A percentile compares a stretch with the other conserved stretches of the same genome.
phyloP scores from a whole-genome alignment of 768 basidiomycete genomes.

The Udeniomyces megalosporus region DNA sequence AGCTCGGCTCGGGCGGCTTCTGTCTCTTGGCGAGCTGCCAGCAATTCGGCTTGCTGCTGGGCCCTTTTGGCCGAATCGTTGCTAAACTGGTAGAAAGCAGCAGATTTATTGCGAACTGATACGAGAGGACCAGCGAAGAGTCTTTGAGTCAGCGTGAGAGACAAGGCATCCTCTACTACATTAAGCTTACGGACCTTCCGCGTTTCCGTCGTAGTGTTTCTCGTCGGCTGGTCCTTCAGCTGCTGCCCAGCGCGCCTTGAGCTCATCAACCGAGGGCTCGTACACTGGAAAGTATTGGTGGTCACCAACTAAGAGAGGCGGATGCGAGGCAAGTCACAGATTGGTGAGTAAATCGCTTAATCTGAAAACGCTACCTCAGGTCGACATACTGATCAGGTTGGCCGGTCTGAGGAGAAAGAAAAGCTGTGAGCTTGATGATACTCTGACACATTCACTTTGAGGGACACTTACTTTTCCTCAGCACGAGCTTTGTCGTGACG shows the following conservation, averaged over 20 bases:
- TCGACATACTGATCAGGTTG: constrained; percentile 46
- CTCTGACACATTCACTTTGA: too few species aligned
- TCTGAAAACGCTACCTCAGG: too few species aligned
- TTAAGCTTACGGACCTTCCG: constrained; percentile 35
- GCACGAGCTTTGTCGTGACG: constrained; percentile 17
- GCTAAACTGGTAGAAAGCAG: constrained; percentile 84
- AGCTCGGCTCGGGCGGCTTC: constrained; percentile 41
- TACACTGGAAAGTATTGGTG: constrained; percentile 75
- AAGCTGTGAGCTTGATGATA: too few species aligned
- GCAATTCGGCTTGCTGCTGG: constrained; percentile 70
- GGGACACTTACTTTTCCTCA: constrained; percentile 28
- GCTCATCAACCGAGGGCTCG: constrained; percentile 55
- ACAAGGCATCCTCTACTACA: not conserved
- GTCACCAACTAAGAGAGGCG: constrained; percentile 40
- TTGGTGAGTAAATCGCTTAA: too few species aligned
- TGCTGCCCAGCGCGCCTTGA: constrained; percentile 34
- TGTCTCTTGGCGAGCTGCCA: constrained; percentile 52
- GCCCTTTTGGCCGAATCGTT: constrained; percentile 61
- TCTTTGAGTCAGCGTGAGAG: not conserved
- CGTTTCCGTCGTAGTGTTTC: constrained; percentile 72
- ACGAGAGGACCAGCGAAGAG: too few species aligned
- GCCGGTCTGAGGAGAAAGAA: constrained; percentile 18
- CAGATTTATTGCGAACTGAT: constrained; percentile 58
- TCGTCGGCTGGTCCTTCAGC: constrained; percentile 51
- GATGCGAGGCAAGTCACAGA: too few species aligned